These are phyloP conservation scores for Xylaria longipes DNA, from an alignment of 495 filamentous ascomycete species.

Conservation along the genomic window DNA sequence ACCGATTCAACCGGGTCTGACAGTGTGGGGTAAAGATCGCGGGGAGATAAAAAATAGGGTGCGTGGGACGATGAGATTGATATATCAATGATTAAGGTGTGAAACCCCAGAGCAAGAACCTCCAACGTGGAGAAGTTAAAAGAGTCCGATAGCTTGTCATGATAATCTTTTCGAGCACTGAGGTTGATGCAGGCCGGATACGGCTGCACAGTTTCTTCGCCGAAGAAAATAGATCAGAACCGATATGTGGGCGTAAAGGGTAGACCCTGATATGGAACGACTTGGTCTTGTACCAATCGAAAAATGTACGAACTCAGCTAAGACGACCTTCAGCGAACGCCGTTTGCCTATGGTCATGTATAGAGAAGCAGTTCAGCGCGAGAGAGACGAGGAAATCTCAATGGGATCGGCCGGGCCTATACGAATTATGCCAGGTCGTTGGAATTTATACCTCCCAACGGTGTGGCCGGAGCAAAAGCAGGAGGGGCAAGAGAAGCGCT, in stretches of 20 bases:
- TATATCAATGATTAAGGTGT: conserved; percentile 48
- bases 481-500: conserved; percentile 21
- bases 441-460: conserved; percentile 27
- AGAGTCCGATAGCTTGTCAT: conserved; percentile 62
- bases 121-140: conserved; percentile 62
- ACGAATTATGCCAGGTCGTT: conserved; percentile 21
- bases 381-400: conserved; percentile 26
- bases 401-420: conserved; percentile 8
- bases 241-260: conserved; percentile 29
- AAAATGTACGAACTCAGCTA: conserved; percentile 18
- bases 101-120: conserved; percentile 57
- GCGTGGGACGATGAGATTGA: conserved; percentile 25
- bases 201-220: conserved; percentile 50
- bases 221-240: conserved; percentile 35
- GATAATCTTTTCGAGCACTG: conserved; percentile 52
- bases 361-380: conserved; percentile 16
- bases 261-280: conserved; percentile 16
- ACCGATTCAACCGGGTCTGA: conserved; percentile 35
- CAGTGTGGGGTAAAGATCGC: conserved; percentile 51
- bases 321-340: conserved; percentile 18
- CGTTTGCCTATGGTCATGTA: conserved; percentile 24
- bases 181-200: conserved; percentile 42
- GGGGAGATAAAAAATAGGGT: conserved; percentile 34
- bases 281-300: conserved; percentile 23
- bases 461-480: conserved; percentile 23